Percentiles rank a stretch among this genome's conserved stretches.
Conservation (phyloP, 2,329 filamentous ascomycete species). For the Corniculantispora saksenae region DNA sequence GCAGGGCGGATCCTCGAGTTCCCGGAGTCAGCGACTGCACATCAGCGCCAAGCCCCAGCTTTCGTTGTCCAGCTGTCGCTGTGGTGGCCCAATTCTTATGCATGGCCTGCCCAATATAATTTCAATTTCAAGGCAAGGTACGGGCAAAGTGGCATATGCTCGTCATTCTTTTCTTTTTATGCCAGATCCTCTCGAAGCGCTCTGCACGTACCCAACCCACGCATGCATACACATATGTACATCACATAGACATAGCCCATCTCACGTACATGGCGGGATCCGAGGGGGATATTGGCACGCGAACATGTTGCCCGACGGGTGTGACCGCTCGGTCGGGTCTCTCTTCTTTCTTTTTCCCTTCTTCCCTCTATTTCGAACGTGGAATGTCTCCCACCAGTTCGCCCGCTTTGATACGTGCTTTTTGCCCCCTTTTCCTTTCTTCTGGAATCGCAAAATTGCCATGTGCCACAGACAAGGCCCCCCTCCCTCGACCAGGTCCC, state of each 20-base stretch:
- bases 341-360: neutral
- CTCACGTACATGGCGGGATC: neutral
- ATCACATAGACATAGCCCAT: neutral
- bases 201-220: neutral
- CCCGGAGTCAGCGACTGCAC: too few species aligned
- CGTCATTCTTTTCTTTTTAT: neutral
- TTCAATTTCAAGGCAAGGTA: neutral
- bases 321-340: neutral
- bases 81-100: neutral
- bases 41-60: too few species aligned
- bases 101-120: neutral
- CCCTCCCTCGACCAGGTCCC: too few species aligned
- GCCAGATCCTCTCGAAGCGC: neutral
- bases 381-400: neutral
- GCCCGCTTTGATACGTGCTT: too few species aligned
- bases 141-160: neutral
- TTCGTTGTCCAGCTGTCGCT: too few species aligned
- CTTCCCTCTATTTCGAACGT: neutral
- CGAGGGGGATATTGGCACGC: neutral
- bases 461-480: constrained; percentile 5
- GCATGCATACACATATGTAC: neutral
- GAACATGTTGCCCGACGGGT: neutral
- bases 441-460: neutral
- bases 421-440: neutral
- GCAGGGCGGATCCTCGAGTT: too few species aligned